Evolutionary conservation across 2,329 filamentous ascomycete species (phyloP).

Genomic region (Escovopsis sp.): DNA sequence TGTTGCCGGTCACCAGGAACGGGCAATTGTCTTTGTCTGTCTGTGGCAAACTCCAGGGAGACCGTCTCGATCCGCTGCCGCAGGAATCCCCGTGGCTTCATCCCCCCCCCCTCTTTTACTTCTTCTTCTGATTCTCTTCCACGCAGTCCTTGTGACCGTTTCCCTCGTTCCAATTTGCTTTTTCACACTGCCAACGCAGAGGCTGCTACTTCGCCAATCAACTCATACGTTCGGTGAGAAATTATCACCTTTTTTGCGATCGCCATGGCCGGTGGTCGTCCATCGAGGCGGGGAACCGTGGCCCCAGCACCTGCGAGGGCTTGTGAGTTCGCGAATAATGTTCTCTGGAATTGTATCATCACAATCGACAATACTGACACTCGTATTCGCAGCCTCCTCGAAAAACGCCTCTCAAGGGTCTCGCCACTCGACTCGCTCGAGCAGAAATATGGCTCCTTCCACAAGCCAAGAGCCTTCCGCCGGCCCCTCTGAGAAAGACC

Average conservation of each 20-base stretch:
- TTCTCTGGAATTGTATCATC: neutral
- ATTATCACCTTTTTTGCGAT: neutral
- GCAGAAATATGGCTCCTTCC: constrained; percentile 6
- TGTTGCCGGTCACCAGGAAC: too few species aligned
- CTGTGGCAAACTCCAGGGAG: too few species aligned
- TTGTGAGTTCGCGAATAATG: constrained; percentile 6
- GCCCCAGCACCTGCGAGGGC: constrained; percentile 7
- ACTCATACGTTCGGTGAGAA: neutral
- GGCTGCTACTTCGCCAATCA: too few species aligned
- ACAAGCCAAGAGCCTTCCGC: neutral
- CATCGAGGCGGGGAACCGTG: constrained; percentile 9
- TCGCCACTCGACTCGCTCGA: constrained; percentile 14
- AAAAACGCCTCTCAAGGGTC: neutral
- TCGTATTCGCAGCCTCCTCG: neutral
- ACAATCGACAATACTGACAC: neutral
- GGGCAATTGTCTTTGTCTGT: too few species aligned
- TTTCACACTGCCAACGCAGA: too few species aligned
- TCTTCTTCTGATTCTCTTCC: too few species aligned
- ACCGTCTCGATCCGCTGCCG: too few species aligned
- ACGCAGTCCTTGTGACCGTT: too few species aligned
- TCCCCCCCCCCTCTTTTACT: too few species aligned
- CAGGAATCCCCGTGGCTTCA: too few species aligned
- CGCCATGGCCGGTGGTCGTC: constrained; percentile 18
- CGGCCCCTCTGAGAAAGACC: neutral
- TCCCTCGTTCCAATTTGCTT: too few species aligned